Conservation (phyloP, 345 rosid species). For the Rubroshorea leprosula region DNA sequence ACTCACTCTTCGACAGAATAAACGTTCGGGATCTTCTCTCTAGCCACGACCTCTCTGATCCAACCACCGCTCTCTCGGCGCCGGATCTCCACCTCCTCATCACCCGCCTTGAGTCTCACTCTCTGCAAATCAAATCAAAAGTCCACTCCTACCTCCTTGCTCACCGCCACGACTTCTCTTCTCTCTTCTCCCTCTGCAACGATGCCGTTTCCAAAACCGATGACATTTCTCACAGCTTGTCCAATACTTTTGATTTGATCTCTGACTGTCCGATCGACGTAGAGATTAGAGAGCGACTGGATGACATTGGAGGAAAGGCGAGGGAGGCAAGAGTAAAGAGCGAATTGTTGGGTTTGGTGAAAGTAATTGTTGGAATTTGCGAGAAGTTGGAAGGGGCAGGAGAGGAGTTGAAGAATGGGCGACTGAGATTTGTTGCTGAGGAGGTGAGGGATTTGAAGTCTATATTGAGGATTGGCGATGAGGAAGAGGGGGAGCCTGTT, state of each 20-base stretch:
- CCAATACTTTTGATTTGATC: constrained; percentile 43
- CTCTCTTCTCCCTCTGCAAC: constrained; percentile 71
- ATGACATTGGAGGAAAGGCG: constrained; percentile 47
- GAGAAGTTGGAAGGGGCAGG: constrained; percentile 59
- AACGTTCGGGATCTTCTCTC: constrained; percentile 86
- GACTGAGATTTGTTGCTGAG: constrained; percentile 67
- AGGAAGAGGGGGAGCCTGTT: constrained; percentile 63
- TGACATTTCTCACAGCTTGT: constrained; percentile 35
- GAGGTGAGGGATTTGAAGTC: constrained; percentile 60
- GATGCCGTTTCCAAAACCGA: constrained; percentile 56
- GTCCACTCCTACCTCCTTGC: constrained; percentile 77
- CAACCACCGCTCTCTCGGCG: constrained; percentile 74
- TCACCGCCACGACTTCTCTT: constrained; percentile 68
- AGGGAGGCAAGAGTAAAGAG: constrained; percentile 57
- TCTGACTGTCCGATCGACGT: constrained; percentile 58
- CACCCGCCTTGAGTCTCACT: constrained; percentile 76
- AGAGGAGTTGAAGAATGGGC: constrained; percentile 52
- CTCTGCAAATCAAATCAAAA: constrained; percentile 79
- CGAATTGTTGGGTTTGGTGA: constrained; percentile 59
- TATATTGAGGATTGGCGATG: constrained; percentile 62
- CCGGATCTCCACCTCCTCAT: constrained; percentile 98
- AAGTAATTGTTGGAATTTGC: constrained; percentile 47
- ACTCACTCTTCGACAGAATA: constrained; percentile 52
- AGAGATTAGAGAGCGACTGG: constrained; percentile 53
- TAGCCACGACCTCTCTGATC: constrained; percentile 70